Evolutionary conservation across 1,284 basidiomycete species (phyloP).

Genomic region (Leccinum pachyderme): DNA sequence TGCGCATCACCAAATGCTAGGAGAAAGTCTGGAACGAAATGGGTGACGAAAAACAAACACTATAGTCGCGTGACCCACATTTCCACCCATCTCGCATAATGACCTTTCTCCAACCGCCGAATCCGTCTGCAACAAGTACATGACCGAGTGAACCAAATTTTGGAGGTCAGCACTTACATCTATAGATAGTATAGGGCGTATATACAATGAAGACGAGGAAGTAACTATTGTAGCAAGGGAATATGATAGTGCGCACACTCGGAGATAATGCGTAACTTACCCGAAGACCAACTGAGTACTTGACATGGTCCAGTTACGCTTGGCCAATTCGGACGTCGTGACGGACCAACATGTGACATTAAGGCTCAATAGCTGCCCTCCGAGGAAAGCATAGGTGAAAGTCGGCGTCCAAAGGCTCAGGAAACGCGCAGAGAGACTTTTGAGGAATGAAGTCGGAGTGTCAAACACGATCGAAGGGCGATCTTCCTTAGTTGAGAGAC

Average conservation of each 20-base stretch:
- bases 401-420: constrained; percentile 31
- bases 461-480: constrained; percentile 23
- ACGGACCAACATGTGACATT: constrained; percentile 39
- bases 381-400: constrained; percentile 29
- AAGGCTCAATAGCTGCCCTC: constrained; percentile 28
- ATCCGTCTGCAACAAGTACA: constrained; percentile 53
- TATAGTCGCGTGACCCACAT: constrained; percentile 49
- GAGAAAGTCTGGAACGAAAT: constrained; percentile 55
- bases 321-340: constrained; percentile 69
- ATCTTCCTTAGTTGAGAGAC: not conserved
- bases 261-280: constrained; percentile 42
- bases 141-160: not conserved
- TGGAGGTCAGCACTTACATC: constrained; percentile 44
- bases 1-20: constrained; percentile 77
- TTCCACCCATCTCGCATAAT: constrained; percentile 78
- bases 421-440: constrained; percentile 22
- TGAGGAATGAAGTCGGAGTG: constrained; percentile 19
- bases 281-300: constrained; percentile 78
- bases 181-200: constrained; percentile 83
- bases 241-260: not conserved
- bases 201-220: constrained; percentile 71
- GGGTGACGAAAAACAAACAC: not conserved
- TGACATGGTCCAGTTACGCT: constrained; percentile 67
- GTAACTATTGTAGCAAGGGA: constrained; percentile 50
- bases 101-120: constrained; percentile 74